A percentile compares a stretch with the other conserved stretches of the same genome.
These are phyloP conservation scores for Phaseolus coccineus DNA, from an alignment of 331 rosid genomes.

Conservation along the genomic window DNA sequence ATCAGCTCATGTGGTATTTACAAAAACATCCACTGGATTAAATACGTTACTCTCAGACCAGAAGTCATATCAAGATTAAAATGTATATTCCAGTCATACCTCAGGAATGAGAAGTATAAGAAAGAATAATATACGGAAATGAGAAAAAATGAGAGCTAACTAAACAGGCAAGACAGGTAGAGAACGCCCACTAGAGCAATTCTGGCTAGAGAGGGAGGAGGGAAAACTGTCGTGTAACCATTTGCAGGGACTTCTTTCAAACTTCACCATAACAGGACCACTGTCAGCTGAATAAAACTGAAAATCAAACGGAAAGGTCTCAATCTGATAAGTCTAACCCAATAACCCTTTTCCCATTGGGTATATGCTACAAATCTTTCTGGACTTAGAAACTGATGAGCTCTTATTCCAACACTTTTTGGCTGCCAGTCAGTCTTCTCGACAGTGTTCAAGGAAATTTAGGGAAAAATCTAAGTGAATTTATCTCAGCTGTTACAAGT, in stretches of 20 bases:
- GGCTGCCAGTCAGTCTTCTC: neutral
- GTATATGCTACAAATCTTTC: too few species aligned
- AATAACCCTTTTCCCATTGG: neutral
- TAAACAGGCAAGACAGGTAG: constrained; percentile 1
- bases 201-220: neutral
- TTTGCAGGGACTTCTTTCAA: neutral
- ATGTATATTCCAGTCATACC: constrained; percentile 2
- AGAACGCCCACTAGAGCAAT: neutral
- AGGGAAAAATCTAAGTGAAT: neutral
- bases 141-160: neutral
- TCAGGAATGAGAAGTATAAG: constrained; percentile 14
- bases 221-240: neutral
- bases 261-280: neutral
- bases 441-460: neutral
- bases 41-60: neutral
- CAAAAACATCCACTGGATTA: neutral
- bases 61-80: neutral
- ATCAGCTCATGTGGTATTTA: neutral
- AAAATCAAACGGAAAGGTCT: constrained; percentile 3
- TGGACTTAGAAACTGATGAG: too few species aligned
- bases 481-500: neutral
- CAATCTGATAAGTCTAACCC: neutral
- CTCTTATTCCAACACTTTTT: neutral
- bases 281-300: constrained; percentile 14
- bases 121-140: neutral